A percentile compares a stretch with the other conserved stretches of the same genome.
These are phyloP conservation scores for Coccomyxa subellipsoidea DNA, from an alignment of 163 green algal species.

Conservation along the genomic window DNA sequence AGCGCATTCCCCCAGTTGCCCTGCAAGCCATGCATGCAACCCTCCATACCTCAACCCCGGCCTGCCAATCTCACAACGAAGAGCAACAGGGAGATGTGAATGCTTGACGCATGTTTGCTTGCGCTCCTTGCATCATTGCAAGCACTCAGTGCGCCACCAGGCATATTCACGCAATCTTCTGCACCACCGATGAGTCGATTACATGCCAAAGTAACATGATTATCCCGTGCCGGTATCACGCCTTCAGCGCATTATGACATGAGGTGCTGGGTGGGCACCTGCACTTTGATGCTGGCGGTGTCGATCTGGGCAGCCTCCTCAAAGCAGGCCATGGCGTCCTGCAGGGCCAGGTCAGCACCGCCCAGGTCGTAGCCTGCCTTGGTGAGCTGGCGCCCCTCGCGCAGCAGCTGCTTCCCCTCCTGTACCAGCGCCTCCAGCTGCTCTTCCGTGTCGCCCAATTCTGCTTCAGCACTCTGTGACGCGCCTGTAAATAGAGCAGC, in stretches of 20 bases:
- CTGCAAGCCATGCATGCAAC: neutral
- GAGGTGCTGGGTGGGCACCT: neutral
- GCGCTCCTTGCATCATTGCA: too few species aligned
- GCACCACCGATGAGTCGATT: too few species aligned
- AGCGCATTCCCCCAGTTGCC: conserved; percentile 72
- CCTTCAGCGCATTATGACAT: too few species aligned
- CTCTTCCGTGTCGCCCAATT: neutral
- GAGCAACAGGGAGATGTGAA: too few species aligned
- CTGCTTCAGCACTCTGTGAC: neutral
- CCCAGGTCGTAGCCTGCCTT: conserved; percentile 34
- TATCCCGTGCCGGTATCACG: too few species aligned
- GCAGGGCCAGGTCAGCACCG: conserved; percentile 41
- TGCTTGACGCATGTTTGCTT: too few species aligned
- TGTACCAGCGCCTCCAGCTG: conserved; percentile 29
- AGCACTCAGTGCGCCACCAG: too few species aligned
- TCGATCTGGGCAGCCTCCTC: conserved; percentile 18
- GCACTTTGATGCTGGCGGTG: conserved; percentile 38
- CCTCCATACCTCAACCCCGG: too few species aligned
- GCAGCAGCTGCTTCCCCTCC: conserved; percentile 51
- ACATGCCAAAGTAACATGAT: too few species aligned
- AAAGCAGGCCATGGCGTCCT: conserved; percentile 45
- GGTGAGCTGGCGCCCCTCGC: conserved; percentile 40
- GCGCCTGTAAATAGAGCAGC: too few species aligned
- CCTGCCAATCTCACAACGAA: too few species aligned
- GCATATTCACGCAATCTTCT: too few species aligned